phyloP scores from a whole-genome alignment of 2,329 filamentous ascomycete genomes.

The Fusarium sp. region DNA sequence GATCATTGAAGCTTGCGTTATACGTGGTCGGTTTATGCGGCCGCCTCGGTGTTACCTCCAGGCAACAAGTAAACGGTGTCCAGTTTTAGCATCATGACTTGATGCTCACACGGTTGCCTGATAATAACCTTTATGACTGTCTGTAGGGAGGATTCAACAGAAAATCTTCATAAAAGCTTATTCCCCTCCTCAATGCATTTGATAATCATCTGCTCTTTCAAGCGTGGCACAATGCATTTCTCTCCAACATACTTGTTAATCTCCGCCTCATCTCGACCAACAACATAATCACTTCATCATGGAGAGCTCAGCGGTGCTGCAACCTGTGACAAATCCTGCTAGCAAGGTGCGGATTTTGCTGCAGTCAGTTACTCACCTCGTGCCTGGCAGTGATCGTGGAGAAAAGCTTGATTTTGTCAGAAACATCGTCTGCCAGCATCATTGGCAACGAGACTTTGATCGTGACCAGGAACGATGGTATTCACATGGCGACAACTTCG shows the following conservation, averaged over 20 bases:
- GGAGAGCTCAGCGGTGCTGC: conserved; percentile 5
- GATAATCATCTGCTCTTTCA: not conserved
- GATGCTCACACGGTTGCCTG: not conserved
- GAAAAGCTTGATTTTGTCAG: conserved; percentile 17
- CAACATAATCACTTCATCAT: not conserved
- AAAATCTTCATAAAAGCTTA: not conserved
- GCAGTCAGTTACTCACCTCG: conserved; percentile 20
- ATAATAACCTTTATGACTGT: not conserved
- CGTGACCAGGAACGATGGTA: conserved; percentile 9
- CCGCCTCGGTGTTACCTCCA: not conserved
- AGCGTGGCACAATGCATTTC: not conserved
- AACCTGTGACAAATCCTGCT: not conserved
- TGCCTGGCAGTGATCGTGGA: conserved; percentile 14
- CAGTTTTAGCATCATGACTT: not conserved
- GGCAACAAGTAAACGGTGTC: not conserved
- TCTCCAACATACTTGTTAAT: not conserved
- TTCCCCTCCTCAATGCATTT: not conserved
- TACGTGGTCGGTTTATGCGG: not conserved
- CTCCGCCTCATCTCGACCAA: not conserved
- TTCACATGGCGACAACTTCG: conserved; percentile 14
- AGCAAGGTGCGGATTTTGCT: conserved; percentile 23
- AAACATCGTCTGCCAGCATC: conserved; percentile 20
- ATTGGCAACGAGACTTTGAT: conserved; percentile 28
- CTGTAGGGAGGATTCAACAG: not conserved
- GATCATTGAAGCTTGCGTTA: not conserved